Base-by-base conservation (phyloP, 2,329 filamentous ascomycete species). In the Aureobasidium mangrovei region DNA sequence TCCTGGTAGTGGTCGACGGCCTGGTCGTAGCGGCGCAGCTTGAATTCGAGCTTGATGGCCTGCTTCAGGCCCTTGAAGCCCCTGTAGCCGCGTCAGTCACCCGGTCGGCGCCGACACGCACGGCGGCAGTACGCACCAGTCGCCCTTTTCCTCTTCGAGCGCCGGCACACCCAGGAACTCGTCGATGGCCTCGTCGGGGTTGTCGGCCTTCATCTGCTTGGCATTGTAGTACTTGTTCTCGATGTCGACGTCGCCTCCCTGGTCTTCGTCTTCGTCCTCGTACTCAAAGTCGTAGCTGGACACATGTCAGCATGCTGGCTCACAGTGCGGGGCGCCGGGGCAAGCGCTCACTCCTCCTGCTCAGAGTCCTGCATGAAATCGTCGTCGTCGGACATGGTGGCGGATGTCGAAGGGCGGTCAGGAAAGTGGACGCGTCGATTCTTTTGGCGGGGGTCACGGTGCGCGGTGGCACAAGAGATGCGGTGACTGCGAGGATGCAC, bases 171-270 rank as follows among this genome's bases (percentile, higher is more conserved):
- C 86, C n/a, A 97, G 74, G 64, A 98, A 98, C 69, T 97, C 91
- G 35, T 84, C 82, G 54, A 98, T 86, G 2, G 93, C 93, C 62
- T 89, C 89, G 64, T 93, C 82, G 0, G 91, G 90, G 56, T 91
- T 89, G 59, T 85, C 84, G 41, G 78, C 77, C 76, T 97, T 98
- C 68, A 95, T 84, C 74, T 97, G 91, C 73, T 98, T 98, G 41
- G 93, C 93, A 72, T 96, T 97, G 79, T 97, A 98, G 77, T 98
- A 98, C 74, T 95, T 96, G 77, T 98, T 98, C 70, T 98, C 93
- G 69, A 97, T 94, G 62, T 91, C 90, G 63, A 96, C 87, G 68
- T 96, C 89, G 56, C 85, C 90, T 32, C 81, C 83, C 56, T 95
- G 85, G 41, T 94, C 88, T 46, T 93, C 90, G 55, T 95, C 89